Conservation (phyloP, 371 early-diverging fungal genomes). For the Cokeromyces recurvatus region DNA sequence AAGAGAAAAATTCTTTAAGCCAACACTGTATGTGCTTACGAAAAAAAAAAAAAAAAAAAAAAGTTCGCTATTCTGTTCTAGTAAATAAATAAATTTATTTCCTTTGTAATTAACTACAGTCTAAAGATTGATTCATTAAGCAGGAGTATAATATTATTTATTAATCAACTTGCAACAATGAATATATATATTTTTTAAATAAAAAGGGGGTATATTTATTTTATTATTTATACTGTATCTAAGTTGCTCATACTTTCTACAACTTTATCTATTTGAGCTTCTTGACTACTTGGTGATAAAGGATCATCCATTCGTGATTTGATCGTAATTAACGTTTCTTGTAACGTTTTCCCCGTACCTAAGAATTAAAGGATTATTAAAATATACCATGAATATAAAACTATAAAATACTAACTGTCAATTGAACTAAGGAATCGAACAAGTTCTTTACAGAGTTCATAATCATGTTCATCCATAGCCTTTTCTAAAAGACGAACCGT, state of each 20-base stretch:
- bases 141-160: no score
- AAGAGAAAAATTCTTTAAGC: no score
- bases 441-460: conserved; percentile 77
- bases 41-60: no score
- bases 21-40: no score
- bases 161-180: no score
- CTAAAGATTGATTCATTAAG: no score
- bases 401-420: conserved; percentile 51
- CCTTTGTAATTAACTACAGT: no score
- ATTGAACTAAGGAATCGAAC: conserved; percentile 79
- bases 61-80: no score
- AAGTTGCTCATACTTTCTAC: conserved; percentile 28
- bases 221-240: conserved; percentile 3
- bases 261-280: conserved; percentile 31
- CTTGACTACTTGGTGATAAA: conserved; percentile 17
- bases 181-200: no score
- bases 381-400: neutral
- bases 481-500: conserved; percentile 69
- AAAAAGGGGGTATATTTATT: conserved; percentile 11
- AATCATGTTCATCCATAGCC: conserved; percentile 73
- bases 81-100: no score
- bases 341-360: conserved; percentile 39
- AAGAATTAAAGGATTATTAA: neutral
- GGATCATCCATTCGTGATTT: conserved; percentile 32
- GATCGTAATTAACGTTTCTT: conserved; percentile 38